Percentiles rank a stretch among this genome's conserved stretches.
These are phyloP conservation scores for Phytophthora multivora DNA, from an alignment of 352 stramenopile genomes.

Conservation along the genomic window DNA sequence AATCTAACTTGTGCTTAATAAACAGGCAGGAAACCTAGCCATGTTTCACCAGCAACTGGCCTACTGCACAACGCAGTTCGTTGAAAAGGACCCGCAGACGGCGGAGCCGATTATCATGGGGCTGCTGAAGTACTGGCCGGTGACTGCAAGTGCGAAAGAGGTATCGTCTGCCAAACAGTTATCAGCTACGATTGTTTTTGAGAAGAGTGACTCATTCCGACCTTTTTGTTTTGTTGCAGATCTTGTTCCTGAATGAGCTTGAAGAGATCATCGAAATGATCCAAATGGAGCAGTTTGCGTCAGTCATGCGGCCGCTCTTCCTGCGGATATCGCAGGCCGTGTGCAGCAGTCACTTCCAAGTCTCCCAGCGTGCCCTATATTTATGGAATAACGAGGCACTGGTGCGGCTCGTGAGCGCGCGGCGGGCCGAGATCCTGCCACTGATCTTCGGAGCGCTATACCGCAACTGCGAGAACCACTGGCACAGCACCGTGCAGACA, in stretches of 20 bases:
- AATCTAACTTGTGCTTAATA: slow-evolving; percentile 2
- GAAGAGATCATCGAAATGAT: slow-evolving; percentile 99
- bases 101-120: slow-evolving; percentile 94
- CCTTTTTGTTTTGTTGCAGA: slow-evolving; percentile 46
- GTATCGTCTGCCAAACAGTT: slow-evolving; percentile 18
- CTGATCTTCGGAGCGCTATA: slow-evolving; percentile 93
- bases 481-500: slow-evolving; percentile 93
- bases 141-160: slow-evolving; percentile 91
- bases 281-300: slow-evolving; percentile 75
- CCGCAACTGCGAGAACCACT: slow-evolving; percentile 93
- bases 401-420: slow-evolving; percentile 93
- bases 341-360: slow-evolving; percentile 96
- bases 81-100: slow-evolving; percentile 98
- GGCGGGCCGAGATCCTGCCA: slow-evolving; percentile 93
- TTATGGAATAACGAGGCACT: slow-evolving; percentile 99
- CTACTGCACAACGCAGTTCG: slow-evolving; percentile 99
- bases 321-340: slow-evolving; percentile 85
- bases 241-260: slow-evolving; percentile 97
- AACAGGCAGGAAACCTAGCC: slow-evolving; percentile 84
- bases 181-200: background rate
- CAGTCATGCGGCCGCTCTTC: slow-evolving; percentile 80
- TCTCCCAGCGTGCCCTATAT: slow-evolving; percentile 96
- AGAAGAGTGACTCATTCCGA: background rate
- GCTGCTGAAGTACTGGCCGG: slow-evolving; percentile 96
- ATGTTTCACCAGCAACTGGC: slow-evolving; percentile 99